A percentile compares a stretch with the other conserved stretches of the same genome.
Conservation (phyloP, 768 basidiomycete genomes). For the Tulasnella sp. region DNA sequence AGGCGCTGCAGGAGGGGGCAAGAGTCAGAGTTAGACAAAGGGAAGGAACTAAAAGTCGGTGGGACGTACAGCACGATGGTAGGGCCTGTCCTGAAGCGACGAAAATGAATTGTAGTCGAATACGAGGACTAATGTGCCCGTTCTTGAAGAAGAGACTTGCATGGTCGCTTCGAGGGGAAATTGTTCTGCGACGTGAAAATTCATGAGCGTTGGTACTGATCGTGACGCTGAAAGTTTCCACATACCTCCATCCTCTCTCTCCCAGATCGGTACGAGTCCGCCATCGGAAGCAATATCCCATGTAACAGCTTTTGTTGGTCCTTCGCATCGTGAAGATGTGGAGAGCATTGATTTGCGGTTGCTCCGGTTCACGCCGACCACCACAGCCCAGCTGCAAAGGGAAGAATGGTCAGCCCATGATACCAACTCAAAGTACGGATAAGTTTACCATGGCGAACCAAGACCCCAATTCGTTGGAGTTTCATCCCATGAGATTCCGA, state of each 20-base stretch:
- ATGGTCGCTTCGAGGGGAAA: not conserved
- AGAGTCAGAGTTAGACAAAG: not conserved
- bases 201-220: no score
- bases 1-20: not conserved
- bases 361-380: not conserved
- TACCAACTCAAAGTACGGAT: not conserved
- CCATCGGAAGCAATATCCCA: not conserved
- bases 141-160: constrained; percentile 1
- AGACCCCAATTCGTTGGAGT: not conserved
- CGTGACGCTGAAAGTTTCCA: not conserved
- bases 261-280: not conserved
- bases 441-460: not conserved
- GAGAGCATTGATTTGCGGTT: constrained; percentile 6
- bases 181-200: not conserved
- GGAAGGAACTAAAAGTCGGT: not conserved
- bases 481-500: not conserved
- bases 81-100: not conserved
- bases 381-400: not conserved
- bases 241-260: not conserved
- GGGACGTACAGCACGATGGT: not conserved
- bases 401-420: not conserved
- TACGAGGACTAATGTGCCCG: not conserved
- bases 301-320: not conserved
- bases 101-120: not conserved
- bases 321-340: not conserved